phyloP scores from a whole-genome alignment of 345 rosid genomes.

The Theobroma cacao region DNA sequence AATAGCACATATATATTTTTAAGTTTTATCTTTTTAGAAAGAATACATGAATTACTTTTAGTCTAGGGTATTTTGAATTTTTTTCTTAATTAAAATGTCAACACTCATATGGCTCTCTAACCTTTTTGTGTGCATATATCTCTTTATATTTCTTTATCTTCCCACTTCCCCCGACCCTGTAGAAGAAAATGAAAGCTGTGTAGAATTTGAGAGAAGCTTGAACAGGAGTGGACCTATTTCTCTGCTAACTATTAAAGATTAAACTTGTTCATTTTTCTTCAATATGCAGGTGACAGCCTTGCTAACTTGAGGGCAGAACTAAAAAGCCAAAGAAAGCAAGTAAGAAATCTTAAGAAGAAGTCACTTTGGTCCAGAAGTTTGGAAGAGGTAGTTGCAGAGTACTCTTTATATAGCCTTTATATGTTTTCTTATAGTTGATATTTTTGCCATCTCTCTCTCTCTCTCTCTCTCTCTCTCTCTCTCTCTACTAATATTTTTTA shows the following conservation, averaged over 20 bases:
- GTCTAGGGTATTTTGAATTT: not conserved
- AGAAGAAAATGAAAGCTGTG: not conserved
- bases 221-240: not conserved
- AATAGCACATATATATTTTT: not conserved
- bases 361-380: conserved; percentile 85
- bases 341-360: conserved; percentile 75
- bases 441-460: not conserved
- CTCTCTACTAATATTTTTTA: not conserved
- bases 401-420: not conserved
- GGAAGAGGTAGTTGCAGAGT: conserved; percentile 61
- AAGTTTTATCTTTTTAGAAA: not conserved
- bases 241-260: not conserved
- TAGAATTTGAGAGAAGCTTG: not conserved
- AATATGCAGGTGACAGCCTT: conserved; percentile 49
- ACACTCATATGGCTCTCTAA: not conserved
- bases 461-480: not conserved
- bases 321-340: conserved; percentile 72
- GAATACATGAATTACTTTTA: not conserved
- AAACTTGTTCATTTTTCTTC: not conserved
- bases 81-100: not conserved
- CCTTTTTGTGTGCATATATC: not conserved
- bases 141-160: not conserved
- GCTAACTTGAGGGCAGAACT: conserved; percentile 64
- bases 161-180: not conserved
- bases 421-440: not conserved